phyloP scores from a whole-genome alignment of 2,329 filamentous ascomycete genomes.

The Zymoseptoria pseudotritici region DNA sequence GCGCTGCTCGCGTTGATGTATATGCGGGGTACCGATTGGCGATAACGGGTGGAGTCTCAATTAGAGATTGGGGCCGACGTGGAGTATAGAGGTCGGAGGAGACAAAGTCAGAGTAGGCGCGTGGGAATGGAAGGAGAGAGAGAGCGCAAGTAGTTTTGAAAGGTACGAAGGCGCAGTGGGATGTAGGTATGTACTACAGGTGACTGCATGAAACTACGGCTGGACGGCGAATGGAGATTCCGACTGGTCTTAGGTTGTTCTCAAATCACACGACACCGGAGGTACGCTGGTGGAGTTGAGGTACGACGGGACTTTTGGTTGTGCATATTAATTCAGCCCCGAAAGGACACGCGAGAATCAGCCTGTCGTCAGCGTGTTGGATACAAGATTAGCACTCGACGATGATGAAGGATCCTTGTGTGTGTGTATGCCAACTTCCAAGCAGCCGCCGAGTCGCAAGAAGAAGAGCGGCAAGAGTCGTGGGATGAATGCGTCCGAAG shows the following conservation, averaged over 20 bases:
- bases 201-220: neutral
- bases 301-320: neutral
- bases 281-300: neutral
- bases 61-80: neutral
- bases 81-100: neutral
- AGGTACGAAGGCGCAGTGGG: neutral
- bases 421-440: neutral
- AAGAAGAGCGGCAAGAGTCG: neutral
- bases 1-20: neutral
- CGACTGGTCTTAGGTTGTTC: neutral
- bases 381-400: neutral
- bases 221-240: neutral
- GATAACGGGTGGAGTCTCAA: no score
- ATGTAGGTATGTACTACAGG: neutral
- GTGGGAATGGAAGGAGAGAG: neutral
- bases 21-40: neutral
- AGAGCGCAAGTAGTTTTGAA: neutral
- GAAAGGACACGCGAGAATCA: neutral
- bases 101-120: neutral
- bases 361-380: neutral
- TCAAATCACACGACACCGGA: neutral
- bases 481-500: neutral
- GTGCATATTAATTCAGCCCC: neutral
- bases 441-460: neutral
- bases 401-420: no score